A percentile compares a stretch with the other conserved stretches of the same genome.
phyloP scores from a whole-genome alignment of 176 grass and related monocot genomes.

The Ensete glaucum region DNA sequence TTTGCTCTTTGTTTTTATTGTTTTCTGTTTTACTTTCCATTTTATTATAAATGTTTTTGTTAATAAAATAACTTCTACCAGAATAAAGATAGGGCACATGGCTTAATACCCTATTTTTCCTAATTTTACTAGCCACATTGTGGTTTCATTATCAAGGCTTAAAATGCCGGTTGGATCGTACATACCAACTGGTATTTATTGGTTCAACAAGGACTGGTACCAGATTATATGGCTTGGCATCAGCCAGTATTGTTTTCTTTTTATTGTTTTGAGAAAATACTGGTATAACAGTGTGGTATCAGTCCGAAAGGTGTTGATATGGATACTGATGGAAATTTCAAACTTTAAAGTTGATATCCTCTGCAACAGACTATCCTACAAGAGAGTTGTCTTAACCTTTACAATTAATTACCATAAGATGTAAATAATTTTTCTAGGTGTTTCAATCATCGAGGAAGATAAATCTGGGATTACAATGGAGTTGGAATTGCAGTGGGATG shows the following conservation, averaged over 20 bases:
- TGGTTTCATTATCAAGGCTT: no score
- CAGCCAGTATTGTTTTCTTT: no score
- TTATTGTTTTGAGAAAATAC: no score
- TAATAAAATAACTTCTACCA: background rate
- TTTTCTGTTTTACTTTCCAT: background rate
- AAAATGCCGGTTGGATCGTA: no score
- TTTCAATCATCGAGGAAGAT: slow-evolving; percentile 68
- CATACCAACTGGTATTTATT: no score
- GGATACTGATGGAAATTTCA: no score
- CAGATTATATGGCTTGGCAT: no score
- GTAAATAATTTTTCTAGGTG: slow-evolving; percentile 33
- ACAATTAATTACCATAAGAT: background rate
- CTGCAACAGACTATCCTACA: background rate
- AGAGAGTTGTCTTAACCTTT: background rate
- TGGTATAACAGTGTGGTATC: no score
- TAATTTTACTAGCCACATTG: background rate
- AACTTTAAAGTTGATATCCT: no score
- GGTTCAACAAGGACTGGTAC: no score
- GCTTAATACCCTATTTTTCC: no score
- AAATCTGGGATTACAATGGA: slow-evolving; percentile 72
- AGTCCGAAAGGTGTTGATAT: no score
- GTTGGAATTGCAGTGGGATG: slow-evolving; percentile 90
- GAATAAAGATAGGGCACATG: background rate
- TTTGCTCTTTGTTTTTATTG: background rate
- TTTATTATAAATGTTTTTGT: background rate